Evolutionary conservation across 768 basidiomycete species (phyloP), one percentile per base, ranked within the genome.

Genomic region (Russula griseocarnosa): DNA sequence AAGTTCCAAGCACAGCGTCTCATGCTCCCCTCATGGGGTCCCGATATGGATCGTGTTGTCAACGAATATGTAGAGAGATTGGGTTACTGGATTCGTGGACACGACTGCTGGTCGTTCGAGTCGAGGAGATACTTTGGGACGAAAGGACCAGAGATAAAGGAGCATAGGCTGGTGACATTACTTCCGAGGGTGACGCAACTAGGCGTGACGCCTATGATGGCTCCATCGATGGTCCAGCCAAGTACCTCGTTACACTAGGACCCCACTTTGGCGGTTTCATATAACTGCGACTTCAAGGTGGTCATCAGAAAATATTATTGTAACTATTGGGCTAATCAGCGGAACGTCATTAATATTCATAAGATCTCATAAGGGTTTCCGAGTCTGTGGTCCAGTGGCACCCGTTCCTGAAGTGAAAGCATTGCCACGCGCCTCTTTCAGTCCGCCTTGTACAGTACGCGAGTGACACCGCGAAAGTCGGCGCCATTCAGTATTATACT

Each of bases 101-200:
- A 82, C 40, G 73, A 88, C 46, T 82, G 87, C 64, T 90, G 88
- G 88, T 86, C 85, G 71, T 88, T 87, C 74, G 79, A 82, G 73
- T 83, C 83, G 3, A 78, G 79, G 61, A 79, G 88, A 2, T 90
- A 90, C 70, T 89, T 90, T 70, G 88, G 86, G 16, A 74, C 75
- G 46, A 69, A 82, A 9, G 86, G 86, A 28, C 69, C 71, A 26
- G 76, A 79, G 42, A 78, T 88, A 57, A 87, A 86, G 76, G 74
- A 78, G 67, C 74, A 78, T 22, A 61, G 63, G 38, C 5, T 52
- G 3, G 32, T 61, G 28, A 42, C 53, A 1, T 28, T 61, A 10
- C 63, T 65, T 2, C 60, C 52, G 11, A 65, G 24, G 46, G 54
- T 32, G 36, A 60, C 55, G 16, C 32, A 44, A 30, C 22, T 28